Base-by-base conservation (phyloP, 805 yeast genomes). In the Blastobotrys americana region DNA sequence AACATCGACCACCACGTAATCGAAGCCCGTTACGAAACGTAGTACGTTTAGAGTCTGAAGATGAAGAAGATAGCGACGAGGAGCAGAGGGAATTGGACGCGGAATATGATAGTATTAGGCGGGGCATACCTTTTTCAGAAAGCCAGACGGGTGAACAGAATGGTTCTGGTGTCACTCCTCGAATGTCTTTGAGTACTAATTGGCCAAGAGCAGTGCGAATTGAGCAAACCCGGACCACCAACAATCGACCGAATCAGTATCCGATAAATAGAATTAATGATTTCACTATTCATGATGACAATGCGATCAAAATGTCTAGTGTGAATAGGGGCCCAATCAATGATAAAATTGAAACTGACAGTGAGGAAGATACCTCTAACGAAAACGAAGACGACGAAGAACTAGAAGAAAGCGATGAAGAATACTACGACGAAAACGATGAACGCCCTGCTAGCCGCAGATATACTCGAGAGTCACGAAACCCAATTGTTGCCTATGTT, bases 331-430 rank as follows among this genome's bases (percentile, higher is more conserved):
- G n/a, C n/a, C n/a, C n/a, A n/a, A n/a, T n/a, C n/a, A n/a, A n/a
- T n/a, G n/a, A n/a, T n/a, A n/a, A n/a, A n/a, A n/a, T n/a, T 17
- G 41, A 35, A 41, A 22, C 23, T 16, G n/a, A 19, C 43, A 13
- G 25, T 41, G 43, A 37, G 15, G 41, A 37, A 20, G 21, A 8
- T 17, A 22, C 16, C 20, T 9, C 20, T 20, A 15, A n/a, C 34
- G 40, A 40, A 8, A 15, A 17, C 15, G 40, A 41, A 5, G 47
- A 40, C 34, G 37, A 40, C 34, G 44, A 27, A n/a, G 20, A 16
- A 15, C 39, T 33, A 16, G 40, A 38, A n/a, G 44, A 34, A 13
- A 31, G 31, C 15, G 47, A 61, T 19, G 44, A 17, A 8, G 45
- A 42, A 4, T 13, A 15, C 17, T 15, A 35, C 10, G 39, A 18